A percentile compares a stretch with the other conserved stretches of the same genome.
Conservation (phyloP, 352 stramenopile species). For the Peronosclerospora sorghi region DNA sequence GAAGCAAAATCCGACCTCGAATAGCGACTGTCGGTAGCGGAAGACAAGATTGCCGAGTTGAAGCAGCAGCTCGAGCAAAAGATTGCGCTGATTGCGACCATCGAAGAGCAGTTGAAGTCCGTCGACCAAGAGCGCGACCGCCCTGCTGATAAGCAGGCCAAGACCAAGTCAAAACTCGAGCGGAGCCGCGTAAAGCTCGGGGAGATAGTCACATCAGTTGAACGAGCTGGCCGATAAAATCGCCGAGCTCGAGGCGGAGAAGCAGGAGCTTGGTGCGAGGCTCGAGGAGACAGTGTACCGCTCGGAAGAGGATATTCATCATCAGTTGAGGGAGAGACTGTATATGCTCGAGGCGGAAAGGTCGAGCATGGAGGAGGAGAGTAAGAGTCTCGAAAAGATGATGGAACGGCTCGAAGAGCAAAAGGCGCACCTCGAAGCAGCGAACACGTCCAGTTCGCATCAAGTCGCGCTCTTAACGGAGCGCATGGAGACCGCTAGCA, state of each 20-base stretch:
- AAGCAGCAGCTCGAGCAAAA: no score
- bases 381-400: conserved; percentile 22
- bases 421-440: no score
- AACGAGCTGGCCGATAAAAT: no score
- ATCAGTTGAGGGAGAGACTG: conserved; percentile 29
- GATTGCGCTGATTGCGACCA: no score
- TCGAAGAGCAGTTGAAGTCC: no score
- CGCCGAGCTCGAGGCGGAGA: conserved; percentile 43
- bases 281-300: conserved; percentile 26
- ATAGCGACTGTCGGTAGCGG: conserved; percentile 26
- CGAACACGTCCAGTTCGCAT: no score
- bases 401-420: conserved; percentile 26
- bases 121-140: no score
- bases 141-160: no score
- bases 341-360: conserved; percentile 44
- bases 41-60: no score
- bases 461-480: conserved; percentile 16
- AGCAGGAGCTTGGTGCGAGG: conserved; percentile 27
- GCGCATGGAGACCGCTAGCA: conserved; percentile 10
- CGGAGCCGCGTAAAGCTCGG: conserved; percentile 37
- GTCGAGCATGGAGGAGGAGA: conserved; percentile 22
- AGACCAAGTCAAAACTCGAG: no score
- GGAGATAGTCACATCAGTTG: conserved; percentile 48
- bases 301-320: conserved; percentile 40
- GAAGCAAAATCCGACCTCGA: conserved; percentile 38